Conservation (phyloP, 225 moss, liverwort and hornwort species). For the Pleurozium schreberi region DNA sequence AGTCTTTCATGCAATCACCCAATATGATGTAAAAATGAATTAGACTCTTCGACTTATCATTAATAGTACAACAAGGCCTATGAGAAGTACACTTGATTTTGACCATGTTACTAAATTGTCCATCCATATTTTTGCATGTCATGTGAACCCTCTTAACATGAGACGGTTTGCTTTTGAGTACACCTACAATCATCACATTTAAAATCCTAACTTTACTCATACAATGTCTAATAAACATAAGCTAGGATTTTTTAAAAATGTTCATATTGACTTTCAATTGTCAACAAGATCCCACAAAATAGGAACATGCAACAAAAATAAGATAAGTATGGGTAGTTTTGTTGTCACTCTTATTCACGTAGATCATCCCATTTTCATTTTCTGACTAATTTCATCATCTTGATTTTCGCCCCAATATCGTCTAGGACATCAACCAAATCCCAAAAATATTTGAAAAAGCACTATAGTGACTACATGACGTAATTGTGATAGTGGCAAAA, state of each 20-base stretch:
- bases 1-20: no score
- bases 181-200: not conserved
- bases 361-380: not conserved
- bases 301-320: not conserved
- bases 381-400: not conserved
- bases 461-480: fast-evolving
- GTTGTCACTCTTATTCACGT: not conserved
- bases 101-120: fast-evolving
- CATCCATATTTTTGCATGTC: not conserved
- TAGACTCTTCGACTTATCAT: no score
- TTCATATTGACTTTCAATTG: not conserved
- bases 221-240: fast-evolving
- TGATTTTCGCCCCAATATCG: not conserved
- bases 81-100: not conserved
- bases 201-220: not conserved
- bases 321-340: not conserved
- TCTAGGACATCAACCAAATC: fast-evolving
- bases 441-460: fast-evolving
- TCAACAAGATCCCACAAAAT: not conserved
- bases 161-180: not conserved
- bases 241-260: not conserved
- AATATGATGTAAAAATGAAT: not conserved
- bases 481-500: not conserved
- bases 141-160: fast-evolving
- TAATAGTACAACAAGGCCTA: not conserved